Base-by-base conservation (phyloP, 805 yeast species). In the Wickerhamiella australiensis region DNA sequence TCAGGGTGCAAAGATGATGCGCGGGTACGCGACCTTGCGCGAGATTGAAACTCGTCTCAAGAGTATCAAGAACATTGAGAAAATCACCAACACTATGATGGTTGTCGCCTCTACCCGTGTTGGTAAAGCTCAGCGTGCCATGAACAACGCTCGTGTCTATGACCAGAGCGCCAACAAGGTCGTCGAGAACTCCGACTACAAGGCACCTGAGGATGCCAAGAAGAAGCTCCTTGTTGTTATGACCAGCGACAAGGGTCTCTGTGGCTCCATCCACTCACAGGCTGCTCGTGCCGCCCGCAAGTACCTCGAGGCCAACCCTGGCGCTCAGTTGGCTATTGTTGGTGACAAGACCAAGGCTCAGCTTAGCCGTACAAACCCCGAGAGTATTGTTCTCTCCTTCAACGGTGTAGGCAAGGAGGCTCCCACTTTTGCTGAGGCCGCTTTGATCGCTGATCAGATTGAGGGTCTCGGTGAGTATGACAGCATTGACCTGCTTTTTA, bases 41-140 rank as follows among this genome's bases (percentile, higher is more conserved):
- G 98, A 92, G 73, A 94, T 92, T 65, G 98, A 92, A 76, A 83
- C 78, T 70, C 94, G 98, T 76, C 80, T 92, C 67, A 92, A 92
- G 76, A 86, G 96, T 58, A 92, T 92, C 69, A 92, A 90, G 77
- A 92, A 92, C 78, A 90, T 92, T 69, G 96, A 92, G 75, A 92
- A 92, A 77, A 92, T 92, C 74, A 92, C 98, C 73, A 92, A 92
- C 74, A 92, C 98, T 70, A 92, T 92, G 97, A 92, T 88, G 77
- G 82, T 92, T 72, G 98, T 92, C 64, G 98, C 98, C 38, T 90
- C 97, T 38, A 92, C 98, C 61, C 83, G 96, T 74, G 79, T 92
- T 68, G 76, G 79, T 67, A 87, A 85, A 73, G 98, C 98, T 54
- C 95, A 87, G 72, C 84, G 82, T 69, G 95, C 96, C 54, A 90